A percentile compares a stretch with the other conserved stretches of the same genome.
These are phyloP conservation scores for Asterophora lycoperdoides DNA, from an alignment of 768 basidiomycete species.

Conservation along the genomic window DNA sequence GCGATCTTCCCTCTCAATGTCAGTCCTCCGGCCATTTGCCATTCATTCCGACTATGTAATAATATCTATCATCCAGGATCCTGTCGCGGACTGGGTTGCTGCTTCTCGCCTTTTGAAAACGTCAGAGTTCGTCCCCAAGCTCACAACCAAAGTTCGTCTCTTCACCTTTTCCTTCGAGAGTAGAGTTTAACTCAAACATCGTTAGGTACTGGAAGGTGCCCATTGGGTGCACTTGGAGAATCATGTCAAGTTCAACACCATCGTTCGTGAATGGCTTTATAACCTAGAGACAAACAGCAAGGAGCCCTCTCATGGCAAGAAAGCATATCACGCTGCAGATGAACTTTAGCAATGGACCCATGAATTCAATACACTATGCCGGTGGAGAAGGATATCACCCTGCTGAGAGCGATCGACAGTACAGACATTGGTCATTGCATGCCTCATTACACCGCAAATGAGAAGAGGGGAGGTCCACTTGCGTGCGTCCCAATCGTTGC, in stretches of 20 bases:
- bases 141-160: constrained; percentile 33
- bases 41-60: too few species aligned
- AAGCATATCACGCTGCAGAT: too few species aligned
- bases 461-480: too few species aligned
- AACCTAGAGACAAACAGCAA: background rate
- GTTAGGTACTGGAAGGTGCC: constrained; percentile 7
- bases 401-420: too few species aligned
- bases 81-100: constrained; percentile 41
- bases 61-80: constrained; percentile 31
- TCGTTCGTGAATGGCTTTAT: constrained; percentile 11
- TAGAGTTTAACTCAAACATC: background rate
- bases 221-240: constrained; percentile 16
- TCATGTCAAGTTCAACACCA: constrained; percentile 7
- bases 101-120: constrained; percentile 33
- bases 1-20: constrained; percentile 39
- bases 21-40: background rate
- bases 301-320: too few species aligned
- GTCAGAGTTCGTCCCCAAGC: constrained; percentile 32
- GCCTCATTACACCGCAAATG: too few species aligned
- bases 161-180: background rate
- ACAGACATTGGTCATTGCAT: too few species aligned
- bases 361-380: too few species aligned
- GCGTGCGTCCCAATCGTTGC: too few species aligned
- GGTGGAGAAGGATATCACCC: too few species aligned
- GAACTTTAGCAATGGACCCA: too few species aligned